Evolutionary conservation across 1,139 yeast species (phyloP).

Genomic region (Saccharomyces hybrid): DNA sequence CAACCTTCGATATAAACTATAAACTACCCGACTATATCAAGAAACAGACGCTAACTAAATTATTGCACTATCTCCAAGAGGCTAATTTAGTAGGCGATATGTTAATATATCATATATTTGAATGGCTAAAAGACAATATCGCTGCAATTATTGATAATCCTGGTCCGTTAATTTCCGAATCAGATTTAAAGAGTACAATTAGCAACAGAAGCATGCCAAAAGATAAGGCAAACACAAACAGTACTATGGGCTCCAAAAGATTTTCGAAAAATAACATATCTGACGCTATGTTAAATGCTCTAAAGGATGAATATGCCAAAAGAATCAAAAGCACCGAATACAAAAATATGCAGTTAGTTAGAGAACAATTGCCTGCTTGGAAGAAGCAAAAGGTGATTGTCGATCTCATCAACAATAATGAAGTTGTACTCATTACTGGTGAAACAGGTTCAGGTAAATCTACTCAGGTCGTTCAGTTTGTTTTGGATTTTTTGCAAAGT

Average conservation of each 20-base stretch:
- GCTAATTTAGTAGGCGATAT: constrained; percentile 56
- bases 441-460: constrained; percentile 97
- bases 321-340: constrained; percentile 27
- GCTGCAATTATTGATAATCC: constrained; percentile 58
- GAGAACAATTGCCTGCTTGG: constrained; percentile 80
- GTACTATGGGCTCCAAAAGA: background rate
- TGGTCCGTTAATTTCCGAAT: constrained; percentile 47
- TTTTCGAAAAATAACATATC: constrained; percentile 6
- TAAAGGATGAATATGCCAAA: constrained; percentile 27
- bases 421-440: constrained; percentile 78
- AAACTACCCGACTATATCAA: constrained; percentile 70
- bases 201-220: background rate
- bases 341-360: constrained; percentile 35
- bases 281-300: constrained; percentile 23
- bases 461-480: constrained; percentile 85
- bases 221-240: background rate
- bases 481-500: constrained; percentile 52
- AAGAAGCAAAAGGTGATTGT: constrained; percentile 50
- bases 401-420: constrained; percentile 46
- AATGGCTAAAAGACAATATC: constrained; percentile 67
- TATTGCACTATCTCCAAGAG: constrained; percentile 38
- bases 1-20: constrained; percentile 41
- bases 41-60: constrained; percentile 48
- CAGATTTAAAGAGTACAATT: constrained; percentile 11
- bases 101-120: constrained; percentile 55